Evolutionary conservation across 139 green algal genomes (phyloP).

Genomic region (Parachlorella kessleri): DNA sequence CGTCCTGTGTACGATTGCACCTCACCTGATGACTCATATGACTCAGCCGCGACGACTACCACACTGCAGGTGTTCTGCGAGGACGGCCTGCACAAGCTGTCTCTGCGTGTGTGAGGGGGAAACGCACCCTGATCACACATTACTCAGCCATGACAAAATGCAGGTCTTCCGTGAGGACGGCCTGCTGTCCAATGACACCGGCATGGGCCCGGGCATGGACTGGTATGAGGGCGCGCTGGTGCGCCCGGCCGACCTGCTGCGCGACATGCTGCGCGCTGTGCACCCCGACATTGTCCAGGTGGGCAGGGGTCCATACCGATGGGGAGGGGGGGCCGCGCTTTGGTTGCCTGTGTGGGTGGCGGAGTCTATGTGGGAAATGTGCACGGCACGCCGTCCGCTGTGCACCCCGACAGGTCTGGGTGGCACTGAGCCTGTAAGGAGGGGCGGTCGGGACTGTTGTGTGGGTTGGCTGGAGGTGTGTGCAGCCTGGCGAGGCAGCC

Average conservation of each 20-base stretch:
- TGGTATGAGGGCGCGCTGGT: conserved; percentile 78
- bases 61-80: conserved; percentile 24
- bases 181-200: conserved; percentile 22
- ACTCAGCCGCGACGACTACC: neutral
- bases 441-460: no score
- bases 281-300: conserved; percentile 18
- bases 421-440: no score
- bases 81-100: no score
- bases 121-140: no score
- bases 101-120: no score
- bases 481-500: no score
- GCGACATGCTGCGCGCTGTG: conserved; percentile 52
- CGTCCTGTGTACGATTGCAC: no score
- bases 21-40: neutral
- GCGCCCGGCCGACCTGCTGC: conserved; percentile 64
- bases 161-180: conserved; percentile 48
- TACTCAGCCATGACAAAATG: no score
- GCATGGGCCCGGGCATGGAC: conserved; percentile 33
- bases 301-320: neutral
- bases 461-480: no score
- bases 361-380: neutral
- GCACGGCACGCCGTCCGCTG: neutral
- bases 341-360: neutral
- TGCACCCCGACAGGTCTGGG: neutral
- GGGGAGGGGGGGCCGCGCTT: neutral